Evolutionary conservation across 1,284 basidiomycete species (phyloP).

Genomic region (Anthracocystis walkeri): DNA sequence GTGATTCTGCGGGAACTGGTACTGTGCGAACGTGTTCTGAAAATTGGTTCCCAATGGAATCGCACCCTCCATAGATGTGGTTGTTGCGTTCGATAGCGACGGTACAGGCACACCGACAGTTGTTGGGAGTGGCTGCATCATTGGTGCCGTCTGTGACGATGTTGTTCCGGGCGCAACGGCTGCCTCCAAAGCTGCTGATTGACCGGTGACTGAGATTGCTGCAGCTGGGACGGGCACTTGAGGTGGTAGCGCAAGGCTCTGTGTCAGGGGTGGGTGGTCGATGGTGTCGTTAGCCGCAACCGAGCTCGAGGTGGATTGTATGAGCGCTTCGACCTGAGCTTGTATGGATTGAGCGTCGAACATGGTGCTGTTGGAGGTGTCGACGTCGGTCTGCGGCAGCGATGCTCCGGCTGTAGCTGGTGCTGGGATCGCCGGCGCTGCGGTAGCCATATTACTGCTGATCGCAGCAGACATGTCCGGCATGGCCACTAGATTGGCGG

Average conservation of each 20-base stretch:
- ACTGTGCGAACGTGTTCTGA: slow-evolving; percentile 49
- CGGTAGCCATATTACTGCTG: not conserved
- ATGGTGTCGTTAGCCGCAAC: slow-evolving; percentile 10
- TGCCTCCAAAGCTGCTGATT: not conserved
- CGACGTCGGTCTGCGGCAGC: slow-evolving; percentile 3
- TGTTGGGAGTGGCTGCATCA: not conserved
- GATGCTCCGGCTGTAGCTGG: not conserved
- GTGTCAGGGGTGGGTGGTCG: slow-evolving; percentile 4
- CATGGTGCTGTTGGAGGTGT: slow-evolving; percentile 8
- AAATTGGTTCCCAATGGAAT: slow-evolving; percentile 21
- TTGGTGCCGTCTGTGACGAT: not conserved
- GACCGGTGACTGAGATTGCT: not conserved
- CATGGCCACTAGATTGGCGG: not conserved
- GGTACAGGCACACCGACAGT: not conserved
- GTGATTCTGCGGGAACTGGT: slow-evolving; percentile 43
- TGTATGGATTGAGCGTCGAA: slow-evolving; percentile 44
- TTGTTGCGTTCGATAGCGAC: not conserved
- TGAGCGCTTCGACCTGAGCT: slow-evolving; percentile 44
- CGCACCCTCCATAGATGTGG: slow-evolving; percentile 7
- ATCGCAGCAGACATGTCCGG: slow-evolving; percentile 3
- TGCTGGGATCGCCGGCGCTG: not conserved
- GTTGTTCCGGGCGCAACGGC: not conserved
- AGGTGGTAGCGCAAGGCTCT: not conserved
- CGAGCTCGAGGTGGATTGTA: slow-evolving; percentile 38
- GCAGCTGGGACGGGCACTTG: not conserved